Base-by-base conservation (phyloP, 176 grass and related monocot genomes). In the Hsuehochloa calcarea region DNA sequence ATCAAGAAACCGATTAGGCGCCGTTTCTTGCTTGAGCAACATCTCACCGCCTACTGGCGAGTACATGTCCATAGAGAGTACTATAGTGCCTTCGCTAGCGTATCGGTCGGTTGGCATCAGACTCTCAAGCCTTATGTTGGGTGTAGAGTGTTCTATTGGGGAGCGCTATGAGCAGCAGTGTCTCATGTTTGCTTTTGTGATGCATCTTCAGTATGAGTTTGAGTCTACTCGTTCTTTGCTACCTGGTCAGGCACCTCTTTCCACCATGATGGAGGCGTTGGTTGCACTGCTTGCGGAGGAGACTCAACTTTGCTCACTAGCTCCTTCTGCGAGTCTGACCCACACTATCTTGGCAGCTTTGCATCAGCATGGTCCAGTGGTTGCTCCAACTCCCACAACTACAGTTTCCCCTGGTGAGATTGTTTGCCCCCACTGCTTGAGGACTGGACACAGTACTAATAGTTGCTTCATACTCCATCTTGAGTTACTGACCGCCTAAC, bases 271-370 rank as follows among this genome's bases (percentile, higher is more conserved):
- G 0, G 19, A 58, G 52, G 73, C 0, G 0, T 50, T 75, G 6
- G 54, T 31, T 3, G 5, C 51, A n/a, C 0, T 39, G 0, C 11
- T 58, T 75, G 50, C 5, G 4, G 10, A 55, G 49, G 72, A 76
- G 31, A 76, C 51, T 13, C 5, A 5, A 14, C 51, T 76, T 23
- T 5, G 0, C 19, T 38, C 73, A n/a, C 6, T 39, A 0, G 10
- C 0, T 15, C 0, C 19, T 38, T 0, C 1, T 8, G 0, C 9
- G 3, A 6, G 10, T 8, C 8, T 22, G 8, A 10, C 8, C 55
- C 55, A 23, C 22, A 58, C 22, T 23, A 3, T 10, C 7, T 23
- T 59, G 22, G 55, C 0, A 59, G 4, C n/a, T 39, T 2, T 51
- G 14, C 31, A 39, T 56, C 10, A 39, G 0, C 27, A 55, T 6